A percentile compares a stretch with the other conserved stretches of the same genome.
These are phyloP conservation scores for Aspergillus amoenus DNA, from an alignment of 2,329 filamentous ascomycete species.

Conservation along the genomic window DNA sequence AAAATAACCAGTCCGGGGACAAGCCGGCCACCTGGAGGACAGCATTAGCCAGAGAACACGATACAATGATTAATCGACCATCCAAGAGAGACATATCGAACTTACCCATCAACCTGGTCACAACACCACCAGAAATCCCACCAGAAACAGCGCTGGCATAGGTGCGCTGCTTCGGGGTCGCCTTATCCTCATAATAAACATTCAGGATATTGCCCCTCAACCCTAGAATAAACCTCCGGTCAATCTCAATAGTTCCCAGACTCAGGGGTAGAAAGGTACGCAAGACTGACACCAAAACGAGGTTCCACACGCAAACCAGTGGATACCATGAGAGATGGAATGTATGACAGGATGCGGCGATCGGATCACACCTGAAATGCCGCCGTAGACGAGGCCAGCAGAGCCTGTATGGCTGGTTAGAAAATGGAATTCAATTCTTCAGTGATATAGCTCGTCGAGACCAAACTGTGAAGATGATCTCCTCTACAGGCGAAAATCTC, in stretches of 20 bases:
- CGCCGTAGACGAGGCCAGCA: slow-evolving; percentile 63
- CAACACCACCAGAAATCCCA: slow-evolving; percentile 60
- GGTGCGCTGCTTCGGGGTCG: slow-evolving; percentile 60
- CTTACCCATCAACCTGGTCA: slow-evolving; percentile 57
- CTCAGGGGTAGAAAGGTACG: slow-evolving; percentile 1
- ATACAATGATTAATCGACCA: not conserved
- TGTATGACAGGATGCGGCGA: slow-evolving; percentile 67
- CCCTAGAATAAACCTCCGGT: slow-evolving; percentile 37
- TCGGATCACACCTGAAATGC: slow-evolving; percentile 69
- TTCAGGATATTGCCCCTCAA: slow-evolving; percentile 45
- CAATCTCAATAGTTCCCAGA: not conserved
- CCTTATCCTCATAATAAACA: slow-evolving; percentile 50
- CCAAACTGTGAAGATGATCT: not conserved
- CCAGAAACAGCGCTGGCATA: slow-evolving; percentile 71
- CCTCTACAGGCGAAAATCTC: not conserved
- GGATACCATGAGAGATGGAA: slow-evolving; percentile 69
- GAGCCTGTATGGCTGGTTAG: slow-evolving; percentile 22
- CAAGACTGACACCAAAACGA: slow-evolving; percentile 68
- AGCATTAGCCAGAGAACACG: slow-evolving; percentile 23
- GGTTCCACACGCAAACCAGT: slow-evolving; percentile 77
- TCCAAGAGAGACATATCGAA: slow-evolving; percentile 6
- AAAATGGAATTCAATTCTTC: not conserved
- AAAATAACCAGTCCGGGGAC: slow-evolving; percentile 62
- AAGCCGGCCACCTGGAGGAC: slow-evolving; percentile 53
- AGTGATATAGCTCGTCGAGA: not conserved